Evolutionary conservation across 805 yeast genomes (phyloP).

Genomic region (Nakazawaea sp.): DNA sequence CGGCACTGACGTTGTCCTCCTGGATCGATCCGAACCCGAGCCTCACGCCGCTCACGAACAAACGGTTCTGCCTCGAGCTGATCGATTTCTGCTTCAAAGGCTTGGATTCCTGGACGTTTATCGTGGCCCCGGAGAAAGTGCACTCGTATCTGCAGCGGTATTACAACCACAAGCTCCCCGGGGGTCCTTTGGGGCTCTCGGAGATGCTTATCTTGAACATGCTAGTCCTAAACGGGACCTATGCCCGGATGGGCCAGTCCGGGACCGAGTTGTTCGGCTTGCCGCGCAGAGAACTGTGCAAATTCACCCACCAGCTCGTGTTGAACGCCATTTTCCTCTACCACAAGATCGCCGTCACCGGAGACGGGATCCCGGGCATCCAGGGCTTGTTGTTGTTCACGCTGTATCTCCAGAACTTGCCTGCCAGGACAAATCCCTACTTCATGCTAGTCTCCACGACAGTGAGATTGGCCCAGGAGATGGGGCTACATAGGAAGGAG

Average conservation of each 20-base stretch:
- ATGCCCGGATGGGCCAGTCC: not conserved
- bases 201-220: constrained; percentile 3
- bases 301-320: constrained; percentile 22
- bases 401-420: constrained; percentile 26
- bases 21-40: constrained; percentile 29
- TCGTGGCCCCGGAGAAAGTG: constrained; percentile 13
- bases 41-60: constrained; percentile 23
- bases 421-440: constrained; percentile 33
- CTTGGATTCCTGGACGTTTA: constrained; percentile 8
- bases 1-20: constrained; percentile 16
- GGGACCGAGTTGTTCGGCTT: not conserved
- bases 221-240: not conserved
- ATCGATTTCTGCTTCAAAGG: constrained; percentile 12
- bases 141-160: constrained; percentile 14
- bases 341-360: constrained; percentile 38
- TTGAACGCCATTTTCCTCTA: constrained; percentile 44
- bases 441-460: constrained; percentile 38
- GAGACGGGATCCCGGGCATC: constrained; percentile 45
- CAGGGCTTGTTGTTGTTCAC: constrained; percentile 46
- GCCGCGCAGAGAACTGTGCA: constrained; percentile 17
- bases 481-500: constrained; percentile 51
- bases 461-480: constrained; percentile 46
- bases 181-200: not conserved
- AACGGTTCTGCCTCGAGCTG: constrained; percentile 15
- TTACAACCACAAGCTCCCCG: not conserved